Evolutionary conservation across 2,329 filamentous ascomycete species (phyloP).

Genomic region (Simplicillium aogashimaense): DNA sequence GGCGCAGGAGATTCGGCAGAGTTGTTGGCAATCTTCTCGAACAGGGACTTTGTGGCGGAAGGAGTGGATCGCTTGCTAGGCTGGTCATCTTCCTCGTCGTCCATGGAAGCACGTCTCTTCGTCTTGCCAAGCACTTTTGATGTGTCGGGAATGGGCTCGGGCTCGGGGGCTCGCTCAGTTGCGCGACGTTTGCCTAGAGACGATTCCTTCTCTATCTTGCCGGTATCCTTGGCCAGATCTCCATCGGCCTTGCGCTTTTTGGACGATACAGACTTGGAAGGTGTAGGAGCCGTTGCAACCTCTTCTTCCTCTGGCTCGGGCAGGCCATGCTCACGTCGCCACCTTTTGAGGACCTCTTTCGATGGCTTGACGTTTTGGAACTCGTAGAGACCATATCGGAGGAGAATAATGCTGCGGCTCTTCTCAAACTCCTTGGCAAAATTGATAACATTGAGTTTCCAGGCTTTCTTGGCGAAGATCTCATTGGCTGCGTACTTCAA

Average conservation of each 20-base stretch:
- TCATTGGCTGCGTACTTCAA: conserved; percentile 53
- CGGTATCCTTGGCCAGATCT: conserved; percentile 28
- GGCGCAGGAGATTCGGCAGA: conserved; percentile 19
- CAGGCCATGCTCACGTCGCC: conserved; percentile 46
- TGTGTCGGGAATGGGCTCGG: conserved; percentile 17
- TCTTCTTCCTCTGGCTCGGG: conserved; percentile 37
- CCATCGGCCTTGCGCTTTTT: conserved; percentile 51
- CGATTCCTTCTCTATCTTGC: conserved; percentile 20
- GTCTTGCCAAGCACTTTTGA: conserved; percentile 28
- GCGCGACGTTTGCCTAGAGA: conserved; percentile 40
- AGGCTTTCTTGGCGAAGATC: conserved; percentile 50
- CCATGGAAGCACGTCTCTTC: conserved; percentile 41
- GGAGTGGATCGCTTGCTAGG: conserved; percentile 38
- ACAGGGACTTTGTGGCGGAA: conserved; percentile 44
- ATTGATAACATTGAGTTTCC: conserved; percentile 52
- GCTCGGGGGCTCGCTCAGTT: conserved; percentile 26
- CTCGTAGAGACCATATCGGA: conserved; percentile 52
- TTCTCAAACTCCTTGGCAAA: conserved; percentile 57
- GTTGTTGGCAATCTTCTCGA: conserved; percentile 48
- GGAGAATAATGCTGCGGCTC: conserved; percentile 49
- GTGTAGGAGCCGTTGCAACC: conserved; percentile 17
- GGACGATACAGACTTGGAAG: conserved; percentile 21
- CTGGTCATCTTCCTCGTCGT: conserved; percentile 36
- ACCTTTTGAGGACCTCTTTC: conserved; percentile 45
- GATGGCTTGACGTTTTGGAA: conserved; percentile 54